phyloP scores from a whole-genome alignment of 371 early-diverging fungal genomes.

The Mortierella sp. region DNA sequence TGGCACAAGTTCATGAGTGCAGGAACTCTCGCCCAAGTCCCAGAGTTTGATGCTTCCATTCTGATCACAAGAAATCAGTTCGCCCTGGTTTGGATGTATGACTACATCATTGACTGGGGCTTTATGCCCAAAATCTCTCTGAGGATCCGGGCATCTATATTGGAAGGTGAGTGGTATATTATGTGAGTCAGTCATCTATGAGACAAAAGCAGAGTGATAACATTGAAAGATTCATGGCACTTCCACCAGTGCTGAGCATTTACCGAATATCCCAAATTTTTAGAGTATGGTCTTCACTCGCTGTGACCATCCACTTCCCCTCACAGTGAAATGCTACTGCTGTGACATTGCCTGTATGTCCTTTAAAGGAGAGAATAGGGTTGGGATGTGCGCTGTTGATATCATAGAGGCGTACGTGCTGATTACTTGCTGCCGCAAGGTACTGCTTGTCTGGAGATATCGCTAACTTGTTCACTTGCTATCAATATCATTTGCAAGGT shows the following conservation, averaged over 20 bases:
- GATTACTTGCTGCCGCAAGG: conserved; percentile 95
- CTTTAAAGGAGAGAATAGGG: conserved; percentile 87
- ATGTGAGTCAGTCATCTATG: not conserved
- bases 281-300: conserved; percentile 93
- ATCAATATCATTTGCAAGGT: not conserved
- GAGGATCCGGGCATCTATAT: conserved; percentile 78
- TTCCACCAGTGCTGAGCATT: not conserved
- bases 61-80: conserved; percentile 95
- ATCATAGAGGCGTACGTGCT: conserved; percentile 87
- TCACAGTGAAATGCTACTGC: conserved; percentile 94
- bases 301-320: conserved; percentile 94
- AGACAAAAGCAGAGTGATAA: not conserved
- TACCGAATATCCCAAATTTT: conserved; percentile 92
- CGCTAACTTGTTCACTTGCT: conserved; percentile 95
- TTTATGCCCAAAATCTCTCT: conserved; percentile 89
- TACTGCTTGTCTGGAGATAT: conserved; percentile 95
- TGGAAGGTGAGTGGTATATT: conserved; percentile 12
- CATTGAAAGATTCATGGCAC: not conserved
- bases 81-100: conserved; percentile 96
- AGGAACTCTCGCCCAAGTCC: conserved; percentile 92
- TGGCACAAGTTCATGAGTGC: conserved; percentile 89
- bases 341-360: conserved; percentile 93
- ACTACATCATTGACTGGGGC: conserved; percentile 94
- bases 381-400: conserved; percentile 83
- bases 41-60: conserved; percentile 93